Base-by-base conservation (phyloP, 495 filamentous ascomycete genomes). In the Lindgomyces ingoldianus region DNA sequence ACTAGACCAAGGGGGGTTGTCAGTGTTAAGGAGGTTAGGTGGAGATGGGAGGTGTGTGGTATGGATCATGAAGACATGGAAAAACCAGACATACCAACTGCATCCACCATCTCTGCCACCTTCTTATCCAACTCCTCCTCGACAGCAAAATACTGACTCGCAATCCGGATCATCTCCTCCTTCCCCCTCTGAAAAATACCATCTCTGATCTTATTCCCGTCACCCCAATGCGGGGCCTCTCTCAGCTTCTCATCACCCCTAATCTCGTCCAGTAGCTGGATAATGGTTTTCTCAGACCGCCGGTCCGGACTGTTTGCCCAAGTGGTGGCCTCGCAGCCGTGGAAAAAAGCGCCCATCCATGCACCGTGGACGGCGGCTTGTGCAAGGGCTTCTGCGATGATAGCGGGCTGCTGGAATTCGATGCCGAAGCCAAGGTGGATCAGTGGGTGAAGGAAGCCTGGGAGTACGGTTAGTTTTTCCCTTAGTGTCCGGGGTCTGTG, bases 381-480 rank as follows among this genome's bases (percentile, higher is more conserved):
- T 2, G 93, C 90, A 4, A 96, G 80, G 1, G 77, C 92, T 80
- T 94, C 86, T 1, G 91, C 89, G 18, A 96, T 80, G 42, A 96
- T 85, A 39, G 89, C 89, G 3, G 89, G 90, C 70, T 93, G 89
- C 1, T 81, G 67, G 76, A 90, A 95, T 66, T 96, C 90, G 18
- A 96, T 66, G 1, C 87, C 91, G 70, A 90, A 94, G 41, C 91
- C 90, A 11, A 96, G 81, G 66, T 96, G 91, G 66, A 96, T 96
- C 6, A 93, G 62, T 9, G 90, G 89, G 70, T 96, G 91, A 1
- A 94, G 68, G 62, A 93, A 83, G 0, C 88, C 90, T 80, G 62
- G 18, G 24, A 29, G 29, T 48, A 8, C 11, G 8, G 45, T 18
- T 4, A 0, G 18, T 36, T 60, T 24, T 24, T 53, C 4, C 12